Base-by-base conservation (phyloP, 73 alveolate species). In the Halteria grandinella region DNA sequence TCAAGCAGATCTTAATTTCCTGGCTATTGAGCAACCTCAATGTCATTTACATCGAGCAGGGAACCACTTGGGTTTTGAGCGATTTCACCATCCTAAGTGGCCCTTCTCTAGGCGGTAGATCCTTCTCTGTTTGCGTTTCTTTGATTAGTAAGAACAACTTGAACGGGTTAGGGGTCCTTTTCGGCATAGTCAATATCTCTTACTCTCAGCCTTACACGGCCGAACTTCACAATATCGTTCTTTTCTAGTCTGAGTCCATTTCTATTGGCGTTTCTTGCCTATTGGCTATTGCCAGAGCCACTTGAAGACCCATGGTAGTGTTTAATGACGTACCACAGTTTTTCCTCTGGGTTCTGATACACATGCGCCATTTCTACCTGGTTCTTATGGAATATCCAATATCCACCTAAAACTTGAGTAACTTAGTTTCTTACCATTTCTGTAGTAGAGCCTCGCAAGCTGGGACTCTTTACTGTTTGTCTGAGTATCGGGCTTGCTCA, bases 121-220 rank as follows among this genome's bases (percentile, higher is more conserved):
- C n/a, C n/a, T n/a, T n/a, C n/a, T n/a, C n/a, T n/a, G n/a, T n/a
- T n/a, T n/a, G n/a, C n/a, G n/a, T n/a, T n/a, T n/a, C n/a, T n/a
- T n/a, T n/a, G n/a, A n/a, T n/a, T n/a, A n/a, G n/a, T n/a, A n/a
- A n/a, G n/a, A n/a, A n/a, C n/a, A n/a, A n/a, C n/a, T n/a, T n/a
- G n/a, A n/a, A n/a, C n/a, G n/a, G n/a, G n/a, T n/a, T n/a, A n/a
- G n/a, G n/a, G n/a, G n/a, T 39, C 10, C 3, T 23, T 5, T 15
- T 66, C 80, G 28, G 69, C 41, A 66, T 66, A 66, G 43, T 66
- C 80, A 25, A 66, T 66, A 45, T 87, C 95, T 40, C 86, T 87
- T 18, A 87, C 91, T 59, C 86, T 80, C 40, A 79, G 72, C 40
- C 78, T 66, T 4, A 79, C 78, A 39, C 95, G 41, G 15, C 95